Evolutionary conservation across 1,284 basidiomycete genomes (phyloP).

Genomic region (Apiotrichum gracile): DNA sequence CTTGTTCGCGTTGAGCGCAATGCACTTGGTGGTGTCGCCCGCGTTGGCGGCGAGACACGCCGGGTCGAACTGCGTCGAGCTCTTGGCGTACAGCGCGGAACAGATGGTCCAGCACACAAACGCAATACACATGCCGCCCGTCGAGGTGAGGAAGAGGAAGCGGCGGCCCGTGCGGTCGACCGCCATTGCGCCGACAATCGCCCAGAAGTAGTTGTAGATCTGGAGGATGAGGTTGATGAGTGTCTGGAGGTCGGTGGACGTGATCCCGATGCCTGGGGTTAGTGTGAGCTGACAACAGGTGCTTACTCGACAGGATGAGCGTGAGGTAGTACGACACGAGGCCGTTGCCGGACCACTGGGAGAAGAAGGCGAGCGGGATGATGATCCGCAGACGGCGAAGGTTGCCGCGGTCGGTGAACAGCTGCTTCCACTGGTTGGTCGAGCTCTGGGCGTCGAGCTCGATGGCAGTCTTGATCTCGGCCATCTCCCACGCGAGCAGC

Average conservation of each 20-base stretch:
- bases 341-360: conserved; percentile 31
- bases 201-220: conserved; percentile 17
- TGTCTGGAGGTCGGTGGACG: conserved; percentile 56
- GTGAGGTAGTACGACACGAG: conserved; percentile 56
- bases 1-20: conserved; percentile 8
- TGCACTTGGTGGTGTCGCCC: not conserved
- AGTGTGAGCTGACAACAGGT: too few relatives aligned
- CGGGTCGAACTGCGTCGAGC: conserved; percentile 20
- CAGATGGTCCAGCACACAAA: conserved; percentile 60
- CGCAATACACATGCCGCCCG: conserved; percentile 51
- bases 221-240: conserved; percentile 54
- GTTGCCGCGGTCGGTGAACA: conserved; percentile 20
- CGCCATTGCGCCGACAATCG: conserved; percentile 26
- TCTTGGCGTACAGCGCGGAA: conserved; percentile 53
- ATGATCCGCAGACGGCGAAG: conserved; percentile 30
- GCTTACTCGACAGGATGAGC: conserved; percentile 57
- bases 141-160: conserved; percentile 20
- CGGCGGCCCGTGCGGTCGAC: conserved; percentile 41
- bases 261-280: conserved; percentile 56
- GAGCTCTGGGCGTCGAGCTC: conserved; percentile 17
- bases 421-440: conserved; percentile 47
- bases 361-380: conserved; percentile 36
- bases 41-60: not conserved
- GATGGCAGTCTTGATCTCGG: conserved; percentile 43
- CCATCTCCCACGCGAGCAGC: conserved; percentile 39